These are phyloP conservation scores for Trichoderma afroharzianum DNA, from an alignment of 2,329 filamentous ascomycete species.

Conservation along the genomic window DNA sequence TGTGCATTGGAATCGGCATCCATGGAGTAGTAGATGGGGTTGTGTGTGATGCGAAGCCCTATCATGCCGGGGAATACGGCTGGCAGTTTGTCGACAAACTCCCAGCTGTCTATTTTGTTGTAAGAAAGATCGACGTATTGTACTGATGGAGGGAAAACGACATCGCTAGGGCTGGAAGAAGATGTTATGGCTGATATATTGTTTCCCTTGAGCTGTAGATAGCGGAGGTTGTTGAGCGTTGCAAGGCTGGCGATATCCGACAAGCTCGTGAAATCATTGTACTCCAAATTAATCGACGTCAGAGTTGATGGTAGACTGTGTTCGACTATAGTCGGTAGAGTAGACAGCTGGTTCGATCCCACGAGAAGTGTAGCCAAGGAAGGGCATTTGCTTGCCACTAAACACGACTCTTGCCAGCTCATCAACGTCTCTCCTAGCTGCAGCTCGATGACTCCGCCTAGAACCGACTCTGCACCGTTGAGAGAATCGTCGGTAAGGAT, in stretches of 20 bases:
- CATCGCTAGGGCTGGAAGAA: slow-evolving; percentile 24
- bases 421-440: slow-evolving; percentile 65
- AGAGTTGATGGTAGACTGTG: slow-evolving; percentile 48
- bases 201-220: slow-evolving; percentile 73
- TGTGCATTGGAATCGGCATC: slow-evolving; percentile 42
- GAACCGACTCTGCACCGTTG: slow-evolving; percentile 35
- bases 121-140: slow-evolving; percentile 70
- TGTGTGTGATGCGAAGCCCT: slow-evolving; percentile 76
- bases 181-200: slow-evolving; percentile 50
- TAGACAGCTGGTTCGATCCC: slow-evolving; percentile 55
- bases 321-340: slow-evolving; percentile 43
- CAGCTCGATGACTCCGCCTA: slow-evolving; percentile 55
- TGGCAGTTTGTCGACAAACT: slow-evolving; percentile 67
- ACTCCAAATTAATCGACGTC: slow-evolving; percentile 65
- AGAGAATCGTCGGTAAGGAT: slow-evolving; percentile 37
- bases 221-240: slow-evolving; percentile 49
- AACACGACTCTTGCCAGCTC: slow-evolving; percentile 60
- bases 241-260: slow-evolving; percentile 54
- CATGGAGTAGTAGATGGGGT: slow-evolving; percentile 70
- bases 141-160: slow-evolving; percentile 52
- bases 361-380: slow-evolving; percentile 49
- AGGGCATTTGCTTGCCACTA: slow-evolving; percentile 51
- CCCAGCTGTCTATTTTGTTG: slow-evolving; percentile 67
- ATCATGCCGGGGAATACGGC: slow-evolving; percentile 67
- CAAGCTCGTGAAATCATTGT: slow-evolving; percentile 63